Percentiles rank a stretch among this genome's conserved stretches.
Conservation (phyloP, 1,284 basidiomycete genomes). For the Ustilago xerochloae region DNA sequence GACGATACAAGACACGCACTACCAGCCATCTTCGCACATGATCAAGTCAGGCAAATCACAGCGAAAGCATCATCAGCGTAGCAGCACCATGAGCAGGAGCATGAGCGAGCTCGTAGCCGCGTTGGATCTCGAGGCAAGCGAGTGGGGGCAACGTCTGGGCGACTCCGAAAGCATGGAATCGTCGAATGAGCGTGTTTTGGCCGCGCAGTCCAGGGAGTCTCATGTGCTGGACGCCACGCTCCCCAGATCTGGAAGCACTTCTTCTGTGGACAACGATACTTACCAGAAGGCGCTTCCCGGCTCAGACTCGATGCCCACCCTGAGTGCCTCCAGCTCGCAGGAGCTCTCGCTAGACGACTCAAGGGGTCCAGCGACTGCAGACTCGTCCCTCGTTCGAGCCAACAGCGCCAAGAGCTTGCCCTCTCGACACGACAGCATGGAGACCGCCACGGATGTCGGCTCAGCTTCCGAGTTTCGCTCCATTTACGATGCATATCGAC, state of each 20-base stretch:
- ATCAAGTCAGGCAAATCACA: background rate
- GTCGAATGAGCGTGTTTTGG: background rate
- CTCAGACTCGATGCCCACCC: constrained; percentile 27
- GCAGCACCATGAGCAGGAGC: constrained; percentile 31
- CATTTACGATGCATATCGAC: constrained; percentile 35
- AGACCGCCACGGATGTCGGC: background rate
- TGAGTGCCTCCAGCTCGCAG: constrained; percentile 31
- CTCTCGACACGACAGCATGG: background rate
- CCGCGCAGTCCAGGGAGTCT: constrained; percentile 1
- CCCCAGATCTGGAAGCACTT: background rate
- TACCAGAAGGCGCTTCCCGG: background rate
- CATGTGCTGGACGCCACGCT: background rate
- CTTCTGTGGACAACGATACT: background rate
- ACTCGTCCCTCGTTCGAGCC: constrained; percentile 19
- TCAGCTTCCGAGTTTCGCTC: constrained; percentile 17
- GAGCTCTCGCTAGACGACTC: constrained; percentile 19
- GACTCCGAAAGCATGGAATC: background rate
- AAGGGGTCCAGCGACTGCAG: constrained; percentile 14
- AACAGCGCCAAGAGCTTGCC: constrained; percentile 2
- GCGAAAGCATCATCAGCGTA: constrained; percentile 16
- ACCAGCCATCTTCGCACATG: background rate
- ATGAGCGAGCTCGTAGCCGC: constrained; percentile 45
- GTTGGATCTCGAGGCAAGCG: constrained; percentile 31
- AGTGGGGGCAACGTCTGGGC: constrained; percentile 12
- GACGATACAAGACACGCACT: background rate